Evolutionary conservation across 352 stramenopile species (phyloP), one percentile per base, ranked within the genome.

Genomic region (Blastocystis sp.): DNA sequence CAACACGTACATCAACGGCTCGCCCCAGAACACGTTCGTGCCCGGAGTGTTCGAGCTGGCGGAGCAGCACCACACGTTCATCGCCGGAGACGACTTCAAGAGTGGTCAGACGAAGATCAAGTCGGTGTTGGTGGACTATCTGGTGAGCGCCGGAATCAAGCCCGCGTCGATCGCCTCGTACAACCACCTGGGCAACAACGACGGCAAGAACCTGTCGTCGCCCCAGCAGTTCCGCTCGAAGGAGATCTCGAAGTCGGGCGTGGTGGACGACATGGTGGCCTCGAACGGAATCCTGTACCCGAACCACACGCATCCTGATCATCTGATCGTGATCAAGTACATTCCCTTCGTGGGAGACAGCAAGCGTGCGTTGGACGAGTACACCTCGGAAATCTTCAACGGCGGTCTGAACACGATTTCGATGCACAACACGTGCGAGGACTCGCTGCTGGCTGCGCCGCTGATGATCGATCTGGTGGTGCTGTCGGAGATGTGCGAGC

Each of bases 161-260:
- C 96, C 96, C 24, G 94, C 96, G 24, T 97, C 93, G 75, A 98
- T 99, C 89, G 96, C 98, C 51, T 97, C 92, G 85, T 99, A 99
- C 93, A 99, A 99, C 90, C 96, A 99, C 91, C 89, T 99, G 71
- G 96, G 96, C 46, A 99, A 99, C 91, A 99, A 99, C 89, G 96
- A 99, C 88, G 96, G 96, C 85, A 98, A 98, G 90, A 99, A 99
- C 90, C 88, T 99, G 79, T 97, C 92, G 78, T 95, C 96, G 3
- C 96, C 96, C 16, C 94, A 97, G 90, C 94, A 98, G 90, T 99
- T 99, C 90, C 94, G 96, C 77, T 97, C 93, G 73, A 99, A 99
- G 91, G 96, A 99, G 89, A 98, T 99, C 89, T 97, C 93, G 87
- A 99, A 99, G 90, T 97, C 93, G 59, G 98, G 98, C 90, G 95